Conservation (phyloP, 202 grass and related monocot genomes). For the Zizania palustris region DNA sequence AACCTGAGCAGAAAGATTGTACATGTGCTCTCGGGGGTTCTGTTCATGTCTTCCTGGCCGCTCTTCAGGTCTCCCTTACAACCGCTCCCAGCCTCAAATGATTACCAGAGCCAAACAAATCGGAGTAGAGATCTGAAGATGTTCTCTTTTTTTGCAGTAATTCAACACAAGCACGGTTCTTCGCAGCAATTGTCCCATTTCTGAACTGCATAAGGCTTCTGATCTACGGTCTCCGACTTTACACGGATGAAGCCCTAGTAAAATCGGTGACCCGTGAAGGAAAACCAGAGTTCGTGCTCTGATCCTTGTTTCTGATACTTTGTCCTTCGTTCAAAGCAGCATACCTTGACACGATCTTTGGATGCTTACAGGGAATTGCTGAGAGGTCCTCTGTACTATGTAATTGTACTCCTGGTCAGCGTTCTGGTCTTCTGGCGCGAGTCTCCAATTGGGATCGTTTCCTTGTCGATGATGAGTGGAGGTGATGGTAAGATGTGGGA, state of each 20-base stretch:
- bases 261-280: conserved; percentile 91
- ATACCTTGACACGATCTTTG: conserved; percentile 20
- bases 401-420: conserved; percentile 59
- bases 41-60: conserved; percentile 95
- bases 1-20: conserved; percentile 91
- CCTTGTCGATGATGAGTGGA: conserved; percentile 88
- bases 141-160: conserved; percentile 45
- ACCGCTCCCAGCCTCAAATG: neutral
- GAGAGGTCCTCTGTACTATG: conserved; percentile 81
- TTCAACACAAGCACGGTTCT: conserved; percentile 66
- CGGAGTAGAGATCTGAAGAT: neutral
- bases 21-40: conserved; percentile 77
- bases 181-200: conserved; percentile 72
- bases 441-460: conserved; percentile 75
- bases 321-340: neutral
- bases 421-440: conserved; percentile 83
- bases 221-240: conserved; percentile 60
- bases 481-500: conserved; percentile 70
- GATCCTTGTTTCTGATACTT: neutral
- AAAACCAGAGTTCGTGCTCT: conserved; percentile 57
- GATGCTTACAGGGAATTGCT: conserved; percentile 76
- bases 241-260: conserved; percentile 70
- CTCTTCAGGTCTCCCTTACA: conserved; percentile 69
- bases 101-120: neutral
- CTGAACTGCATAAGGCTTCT: conserved; percentile 75